These are phyloP conservation scores for Debaryomyces tyrocola DNA, from an alignment of 805 yeast species.

Conservation along the genomic window DNA sequence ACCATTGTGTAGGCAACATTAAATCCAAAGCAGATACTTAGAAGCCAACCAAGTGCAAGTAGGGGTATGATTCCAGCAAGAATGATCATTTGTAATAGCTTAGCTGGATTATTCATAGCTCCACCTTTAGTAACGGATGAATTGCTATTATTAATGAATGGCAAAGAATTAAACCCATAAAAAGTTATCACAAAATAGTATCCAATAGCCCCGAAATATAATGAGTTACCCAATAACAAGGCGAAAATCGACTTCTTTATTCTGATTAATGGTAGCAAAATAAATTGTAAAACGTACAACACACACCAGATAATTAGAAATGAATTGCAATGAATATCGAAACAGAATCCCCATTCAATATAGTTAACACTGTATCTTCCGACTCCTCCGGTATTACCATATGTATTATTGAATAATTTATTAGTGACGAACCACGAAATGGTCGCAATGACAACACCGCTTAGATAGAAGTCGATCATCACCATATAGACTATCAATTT, in stretches of 20 bases:
- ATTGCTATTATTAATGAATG: conserved; percentile 23
- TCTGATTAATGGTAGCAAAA: conserved; percentile 70
- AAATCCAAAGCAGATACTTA: conserved; percentile 61
- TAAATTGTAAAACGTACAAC: conserved; percentile 71
- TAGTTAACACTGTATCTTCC: conserved; percentile 30
- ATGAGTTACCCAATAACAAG: conserved; percentile 72
- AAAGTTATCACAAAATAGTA: conserved; percentile 81
- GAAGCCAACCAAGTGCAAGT: conserved; percentile 56
- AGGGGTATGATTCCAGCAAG: conserved; percentile 65
- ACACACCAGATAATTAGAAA: conserved; percentile 77
- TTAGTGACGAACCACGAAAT: conserved; percentile 72
- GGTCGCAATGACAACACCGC: conserved; percentile 71
- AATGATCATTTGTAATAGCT: conserved; percentile 51
- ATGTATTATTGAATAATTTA: conserved; percentile 50
- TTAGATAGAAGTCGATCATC: conserved; percentile 70
- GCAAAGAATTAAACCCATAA: conserved; percentile 68
- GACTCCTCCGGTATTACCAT: conserved; percentile 18
- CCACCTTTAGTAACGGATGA: background rate
- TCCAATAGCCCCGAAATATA: conserved; percentile 71
- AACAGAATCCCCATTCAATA: conserved; percentile 92
- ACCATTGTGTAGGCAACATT: conserved; percentile 71
- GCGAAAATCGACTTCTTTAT: conserved; percentile 61
- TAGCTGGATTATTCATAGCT: conserved; percentile 39
- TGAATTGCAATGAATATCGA: conserved; percentile 92
- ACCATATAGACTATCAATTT: conserved; percentile 81